A percentile compares a stretch with the other conserved stretches of the same genome.
Conservation (phyloP, 495 filamentous ascomycete genomes). For the Podospora anserina region DNA sequence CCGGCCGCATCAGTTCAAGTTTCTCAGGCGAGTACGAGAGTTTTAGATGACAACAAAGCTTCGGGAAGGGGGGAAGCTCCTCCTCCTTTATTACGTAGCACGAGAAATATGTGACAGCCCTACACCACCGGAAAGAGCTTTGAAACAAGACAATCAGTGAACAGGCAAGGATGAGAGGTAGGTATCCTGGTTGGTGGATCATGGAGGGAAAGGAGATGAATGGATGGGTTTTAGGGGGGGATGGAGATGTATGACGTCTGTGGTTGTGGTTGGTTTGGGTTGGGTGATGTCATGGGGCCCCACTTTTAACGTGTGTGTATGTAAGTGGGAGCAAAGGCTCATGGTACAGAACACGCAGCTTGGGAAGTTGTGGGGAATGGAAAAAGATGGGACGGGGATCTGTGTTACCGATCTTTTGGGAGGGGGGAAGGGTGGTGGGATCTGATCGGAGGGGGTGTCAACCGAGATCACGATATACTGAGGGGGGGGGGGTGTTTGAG, state of each 20-base stretch:
- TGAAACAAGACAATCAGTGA: background rate
- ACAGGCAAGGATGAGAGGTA: background rate
- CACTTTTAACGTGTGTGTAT: too few relatives aligned
- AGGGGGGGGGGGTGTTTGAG: too few relatives aligned
- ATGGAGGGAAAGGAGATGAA: background rate
- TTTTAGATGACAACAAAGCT: background rate
- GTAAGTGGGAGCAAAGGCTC: too few relatives aligned
- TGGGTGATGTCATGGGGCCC: background rate
- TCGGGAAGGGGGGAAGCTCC: background rate
- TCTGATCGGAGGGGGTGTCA: too few relatives aligned
- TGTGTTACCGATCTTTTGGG: background rate
- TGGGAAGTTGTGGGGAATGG: too few relatives aligned
- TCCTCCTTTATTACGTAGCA: background rate
- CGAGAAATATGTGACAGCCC: background rate
- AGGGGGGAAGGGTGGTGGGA: too few relatives aligned
- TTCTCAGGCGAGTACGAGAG: background rate
- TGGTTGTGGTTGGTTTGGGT: background rate
- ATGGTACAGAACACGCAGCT: too few relatives aligned
- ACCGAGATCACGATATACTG: too few relatives aligned
- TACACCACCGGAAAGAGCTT: background rate
- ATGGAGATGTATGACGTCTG: conserved; percentile 15
- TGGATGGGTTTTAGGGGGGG: background rate
- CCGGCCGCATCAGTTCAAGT: too few relatives aligned
- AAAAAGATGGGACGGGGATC: background rate
- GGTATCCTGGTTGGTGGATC: background rate